Base-by-base conservation (phyloP, 345 rosid species). In the Camelina hispida region DNA sequence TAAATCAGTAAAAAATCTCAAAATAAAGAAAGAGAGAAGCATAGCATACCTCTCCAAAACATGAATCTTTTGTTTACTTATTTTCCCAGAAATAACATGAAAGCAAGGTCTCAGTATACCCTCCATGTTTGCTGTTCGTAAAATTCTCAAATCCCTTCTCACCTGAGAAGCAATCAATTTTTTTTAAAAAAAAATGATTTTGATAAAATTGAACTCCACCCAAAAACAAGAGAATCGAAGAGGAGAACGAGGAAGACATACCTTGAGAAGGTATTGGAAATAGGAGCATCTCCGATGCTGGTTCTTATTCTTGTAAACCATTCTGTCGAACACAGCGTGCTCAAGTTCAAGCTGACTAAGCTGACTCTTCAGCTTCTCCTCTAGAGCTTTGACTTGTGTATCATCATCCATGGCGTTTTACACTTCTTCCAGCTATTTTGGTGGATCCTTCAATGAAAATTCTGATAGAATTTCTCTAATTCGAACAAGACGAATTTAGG, bases 271-370 rank as follows among this genome's bases (percentile, higher is more conserved):
- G 84, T 83, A 87, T 80, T 92, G 93, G 72, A 94, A 94, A 78
- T 91, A 94, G 23, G 89, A 85, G 84, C 91, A 84, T 73, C 97
- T 86, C 25, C 97, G 79, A 53, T 94, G 99, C 82, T 94, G 98
- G 43, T 89, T 91, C 90, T 94, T 95, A 83, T 90, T 92, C 80
- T 92, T 92, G 83, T 95, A 88, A 64, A 90, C 85, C 44, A 92
- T 82, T 75, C 97, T 89, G 77, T 89, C 96, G 51, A 90, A 88
- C 44, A 91, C 79, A 6, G 82, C 89, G 40, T 73, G 57, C 71
- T 91, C 98, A 40, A 62, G 55, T 43, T 83, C 86, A 42, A 92
- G 89, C 78, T 85, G 89, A 34, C 58, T 57, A 77, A 81, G 60
- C 16, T 82, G 78, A 62, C 87, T 83, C 69, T 79, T 87, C 75